These are phyloP conservation scores for Monosporozyma aerobia DNA, from an alignment of 805 yeast genomes.

Conservation along the genomic window DNA sequence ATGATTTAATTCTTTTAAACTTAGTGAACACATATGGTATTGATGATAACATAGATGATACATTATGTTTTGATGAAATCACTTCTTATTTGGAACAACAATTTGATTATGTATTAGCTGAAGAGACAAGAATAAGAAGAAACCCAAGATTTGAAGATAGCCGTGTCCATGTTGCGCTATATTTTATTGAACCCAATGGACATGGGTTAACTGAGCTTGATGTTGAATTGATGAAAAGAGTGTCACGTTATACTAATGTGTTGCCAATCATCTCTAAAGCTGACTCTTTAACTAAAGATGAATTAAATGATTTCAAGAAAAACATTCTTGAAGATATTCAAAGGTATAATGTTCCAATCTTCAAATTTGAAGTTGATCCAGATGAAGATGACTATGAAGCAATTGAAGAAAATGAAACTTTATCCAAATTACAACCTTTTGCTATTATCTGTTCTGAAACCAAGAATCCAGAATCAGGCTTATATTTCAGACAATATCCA, in stretches of 20 bases:
- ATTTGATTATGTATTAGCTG: conserved; percentile 69
- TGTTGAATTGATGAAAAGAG: conserved; percentile 57
- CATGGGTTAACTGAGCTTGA: conserved; percentile 73
- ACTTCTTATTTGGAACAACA: conserved; percentile 63
- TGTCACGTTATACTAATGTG: conserved; percentile 65
- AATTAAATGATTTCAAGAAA: conserved; percentile 49
- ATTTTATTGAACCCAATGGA: conserved; percentile 68
- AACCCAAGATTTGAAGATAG: conserved; percentile 76
- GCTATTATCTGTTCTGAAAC: conserved; percentile 61
- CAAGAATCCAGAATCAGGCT: conserved; percentile 41
- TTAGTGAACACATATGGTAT: conserved; percentile 68
- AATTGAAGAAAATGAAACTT: conserved; percentile 55
- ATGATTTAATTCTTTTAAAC: conserved; percentile 44
- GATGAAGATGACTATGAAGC: conserved; percentile 65
- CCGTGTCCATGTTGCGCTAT: conserved; percentile 63
- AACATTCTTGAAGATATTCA: conserved; percentile 56
- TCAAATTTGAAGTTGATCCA: conserved; percentile 61
- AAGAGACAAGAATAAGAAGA: conserved; percentile 79
- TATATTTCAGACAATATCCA: conserved; percentile 60
- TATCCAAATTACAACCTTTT: conserved; percentile 65
- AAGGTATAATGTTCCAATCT: conserved; percentile 60
- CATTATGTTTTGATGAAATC: conserved; percentile 57
- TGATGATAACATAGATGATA: conserved; percentile 70
- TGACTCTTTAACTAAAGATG: conserved; percentile 58
- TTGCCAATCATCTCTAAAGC: conserved; percentile 64